A percentile compares a stretch with the other conserved stretches of the same genome.
phyloP scores from a whole-genome alignment of 2,329 filamentous ascomycete genomes.

The Simplicillium sp. region DNA sequence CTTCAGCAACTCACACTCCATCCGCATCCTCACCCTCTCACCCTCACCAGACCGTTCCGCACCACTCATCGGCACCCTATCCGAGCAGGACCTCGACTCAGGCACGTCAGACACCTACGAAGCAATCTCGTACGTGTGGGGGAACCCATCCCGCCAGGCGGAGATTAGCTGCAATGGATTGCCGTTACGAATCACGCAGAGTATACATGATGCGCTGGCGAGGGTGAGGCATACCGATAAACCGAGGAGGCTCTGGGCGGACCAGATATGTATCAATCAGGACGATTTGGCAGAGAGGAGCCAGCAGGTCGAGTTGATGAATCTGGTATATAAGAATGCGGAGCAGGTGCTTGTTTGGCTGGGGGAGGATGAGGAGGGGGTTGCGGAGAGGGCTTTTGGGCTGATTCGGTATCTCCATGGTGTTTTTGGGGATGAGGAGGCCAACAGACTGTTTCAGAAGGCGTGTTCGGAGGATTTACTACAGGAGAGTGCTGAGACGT shows the following conservation, averaged over 20 bases:
- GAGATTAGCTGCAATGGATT: constrained; percentile 13
- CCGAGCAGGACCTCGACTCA: constrained; percentile 13
- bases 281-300: constrained; percentile 22
- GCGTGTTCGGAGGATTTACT: constrained; percentile 19
- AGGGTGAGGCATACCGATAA: constrained; percentile 15
- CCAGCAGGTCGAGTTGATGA: constrained; percentile 28
- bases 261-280: constrained; percentile 32
- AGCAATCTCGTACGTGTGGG: constrained; percentile 27
- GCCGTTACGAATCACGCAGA: constrained; percentile 17
- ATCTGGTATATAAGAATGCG: constrained; percentile 23
- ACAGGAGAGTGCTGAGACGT: constrained; percentile 16
- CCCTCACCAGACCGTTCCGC: constrained; percentile 13
- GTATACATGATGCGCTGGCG: constrained; percentile 19
- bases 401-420: constrained; percentile 17
- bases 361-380: constrained; percentile 16
- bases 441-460: constrained; percentile 16
- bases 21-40: constrained; percentile 22
- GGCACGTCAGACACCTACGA: constrained; percentile 15
- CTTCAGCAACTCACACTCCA: not conserved
- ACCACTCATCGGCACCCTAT: constrained; percentile 17
- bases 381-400: constrained; percentile 17
- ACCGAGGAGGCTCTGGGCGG: constrained; percentile 24
- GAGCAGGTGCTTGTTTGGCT: constrained; percentile 24
- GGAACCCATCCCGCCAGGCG: constrained; percentile 12
- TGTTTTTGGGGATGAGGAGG: constrained; percentile 19